Percentiles rank a stretch among this genome's conserved stretches.
phyloP scores from a whole-genome alignment of 2,329 filamentous ascomycete species.

The Alternaria solani region DNA sequence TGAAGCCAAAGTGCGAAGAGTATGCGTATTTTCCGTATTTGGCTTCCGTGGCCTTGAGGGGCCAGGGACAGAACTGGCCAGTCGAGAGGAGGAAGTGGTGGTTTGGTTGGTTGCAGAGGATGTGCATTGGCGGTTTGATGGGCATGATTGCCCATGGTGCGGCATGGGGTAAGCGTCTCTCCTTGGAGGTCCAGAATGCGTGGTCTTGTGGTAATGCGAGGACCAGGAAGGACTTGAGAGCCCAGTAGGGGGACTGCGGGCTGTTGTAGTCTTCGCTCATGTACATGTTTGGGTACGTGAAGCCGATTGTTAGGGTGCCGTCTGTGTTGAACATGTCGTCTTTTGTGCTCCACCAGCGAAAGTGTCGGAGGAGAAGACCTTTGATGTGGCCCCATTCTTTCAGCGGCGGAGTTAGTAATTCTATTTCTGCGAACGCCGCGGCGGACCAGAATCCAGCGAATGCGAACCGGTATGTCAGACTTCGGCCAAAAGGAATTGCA shows the following conservation, averaged over 20 bases:
- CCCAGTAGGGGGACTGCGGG: conserved; percentile 65
- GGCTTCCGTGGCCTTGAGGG: conserved; percentile 47
- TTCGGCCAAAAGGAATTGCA: conserved; percentile 62
- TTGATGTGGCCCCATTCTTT: conserved; percentile 54
- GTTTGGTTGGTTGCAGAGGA: conserved; percentile 53
- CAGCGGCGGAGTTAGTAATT: conserved; percentile 49
- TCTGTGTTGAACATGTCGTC: conserved; percentile 59
- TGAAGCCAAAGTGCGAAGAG: conserved; percentile 48
- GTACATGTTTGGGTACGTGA: conserved; percentile 61
- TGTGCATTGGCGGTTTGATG: conserved; percentile 53
- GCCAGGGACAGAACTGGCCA: conserved; percentile 49
- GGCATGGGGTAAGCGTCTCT: conserved; percentile 48
- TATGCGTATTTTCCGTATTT: conserved; percentile 50
- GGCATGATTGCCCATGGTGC: background rate
- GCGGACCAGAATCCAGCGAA: conserved; percentile 60
- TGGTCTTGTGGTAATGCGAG: conserved; percentile 50
- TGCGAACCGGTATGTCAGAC: conserved; percentile 62
- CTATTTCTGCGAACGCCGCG: conserved; percentile 54
- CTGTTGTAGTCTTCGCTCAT: conserved; percentile 67
- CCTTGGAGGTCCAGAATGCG: conserved; percentile 57
- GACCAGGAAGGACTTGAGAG: conserved; percentile 59
- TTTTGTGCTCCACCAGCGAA: conserved; percentile 59
- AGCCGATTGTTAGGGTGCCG: conserved; percentile 61
- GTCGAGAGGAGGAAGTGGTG: conserved; percentile 45
- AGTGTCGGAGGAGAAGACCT: conserved; percentile 60